phyloP scores from a whole-genome alignment of 2,329 filamentous ascomycete species.

The Colletotrichum orchidophilum region DNA sequence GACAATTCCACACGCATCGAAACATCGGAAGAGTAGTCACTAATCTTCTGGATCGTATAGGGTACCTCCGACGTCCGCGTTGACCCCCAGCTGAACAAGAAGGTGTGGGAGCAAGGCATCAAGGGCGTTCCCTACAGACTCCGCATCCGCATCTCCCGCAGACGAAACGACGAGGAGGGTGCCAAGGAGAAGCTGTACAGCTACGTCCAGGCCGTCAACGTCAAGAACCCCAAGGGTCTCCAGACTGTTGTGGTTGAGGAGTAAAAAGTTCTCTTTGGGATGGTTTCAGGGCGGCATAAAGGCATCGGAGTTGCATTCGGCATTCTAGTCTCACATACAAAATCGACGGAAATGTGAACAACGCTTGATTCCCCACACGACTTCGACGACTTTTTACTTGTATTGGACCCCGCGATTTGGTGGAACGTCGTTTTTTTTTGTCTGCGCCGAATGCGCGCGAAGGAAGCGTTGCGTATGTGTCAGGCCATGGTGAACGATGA shows the following conservation, averaged over 20 bases:
- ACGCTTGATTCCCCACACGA: conserved; percentile 37
- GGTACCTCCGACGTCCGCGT: conserved; percentile 96
- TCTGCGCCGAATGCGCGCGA: conserved; percentile 8
- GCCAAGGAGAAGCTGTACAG: conserved; percentile 99
- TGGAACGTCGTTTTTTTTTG: conserved; percentile 12
- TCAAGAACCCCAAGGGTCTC: conserved; percentile 99
- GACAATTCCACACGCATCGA: not conserved
- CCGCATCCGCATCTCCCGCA: conserved; percentile 97
- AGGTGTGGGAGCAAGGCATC: conserved; percentile 99
- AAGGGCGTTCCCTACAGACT: conserved; percentile 99
- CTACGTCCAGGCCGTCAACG: conserved; percentile 99
- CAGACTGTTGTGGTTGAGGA: conserved; percentile 88
- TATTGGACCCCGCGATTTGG: conserved; percentile 20
- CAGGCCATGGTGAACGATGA: conserved; percentile 10
- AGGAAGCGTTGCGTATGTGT: conserved; percentile 4
- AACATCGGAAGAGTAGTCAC: conserved; percentile 5
- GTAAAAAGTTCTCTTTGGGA: conserved; percentile 58
- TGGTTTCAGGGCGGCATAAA: conserved; percentile 52
- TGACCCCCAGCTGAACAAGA: conserved; percentile 99
- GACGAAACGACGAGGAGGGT: conserved; percentile 99
- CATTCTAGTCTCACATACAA: conserved; percentile 47
- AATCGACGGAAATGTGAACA: conserved; percentile 36
- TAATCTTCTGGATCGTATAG: conserved; percentile 57
- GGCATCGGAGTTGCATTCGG: conserved; percentile 58
- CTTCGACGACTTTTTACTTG: conserved; percentile 29